Base-by-base conservation (phyloP, 163 green algal genomes). In the Scenedesmus sp. region DNA sequence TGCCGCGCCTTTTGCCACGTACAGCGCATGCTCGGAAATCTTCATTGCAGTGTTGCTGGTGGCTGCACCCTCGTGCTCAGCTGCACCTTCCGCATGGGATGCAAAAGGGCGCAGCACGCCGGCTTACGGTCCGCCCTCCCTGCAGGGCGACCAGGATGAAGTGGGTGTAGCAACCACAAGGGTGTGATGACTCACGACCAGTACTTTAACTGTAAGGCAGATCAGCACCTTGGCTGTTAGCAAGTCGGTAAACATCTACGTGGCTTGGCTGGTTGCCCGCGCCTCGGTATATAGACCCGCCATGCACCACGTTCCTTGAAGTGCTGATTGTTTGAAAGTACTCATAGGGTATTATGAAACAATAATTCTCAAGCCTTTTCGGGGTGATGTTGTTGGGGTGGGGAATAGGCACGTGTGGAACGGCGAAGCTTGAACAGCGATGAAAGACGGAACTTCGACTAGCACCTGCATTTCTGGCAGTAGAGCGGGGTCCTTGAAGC, bases 401-500 rank as follows among this genome's bases (percentile, higher is more conserved):
- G 70, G 23, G 23, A 79, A 52, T 5, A 46, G 23, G 23, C 70
- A 79, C 70, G 70, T 79, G 70, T 13, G 23, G 13, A 79, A 23
- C 70, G 6, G 23, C 20, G 23, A 52, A 79, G 23, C 23, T 46
- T 79, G 23, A 79, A 79, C 70, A 52, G 70, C 70, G 52, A 79
- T 79, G 70, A 79, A 79, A 23, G 20, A 23, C 70, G 70, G 52
- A 79, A 4, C 20, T n/a, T 7, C 52, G 52, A 23, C 6, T 79
- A 18, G 5, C 13, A 79, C 23, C 23, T 79, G 23, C 13, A 23
- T 79, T 52, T 79, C 5, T 79, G 70, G 70, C 23, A 79, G 5
- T 13, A 79, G 70, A 79, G 70, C 70, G 70, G 70, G 70, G 70
- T 79, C 70, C 5, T 23, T 79, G 70, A 79, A 79, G 70, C 70